Evolutionary conservation across 371 early-diverging fungal species (phyloP).

Genomic region (Zychaea mexicana): DNA sequence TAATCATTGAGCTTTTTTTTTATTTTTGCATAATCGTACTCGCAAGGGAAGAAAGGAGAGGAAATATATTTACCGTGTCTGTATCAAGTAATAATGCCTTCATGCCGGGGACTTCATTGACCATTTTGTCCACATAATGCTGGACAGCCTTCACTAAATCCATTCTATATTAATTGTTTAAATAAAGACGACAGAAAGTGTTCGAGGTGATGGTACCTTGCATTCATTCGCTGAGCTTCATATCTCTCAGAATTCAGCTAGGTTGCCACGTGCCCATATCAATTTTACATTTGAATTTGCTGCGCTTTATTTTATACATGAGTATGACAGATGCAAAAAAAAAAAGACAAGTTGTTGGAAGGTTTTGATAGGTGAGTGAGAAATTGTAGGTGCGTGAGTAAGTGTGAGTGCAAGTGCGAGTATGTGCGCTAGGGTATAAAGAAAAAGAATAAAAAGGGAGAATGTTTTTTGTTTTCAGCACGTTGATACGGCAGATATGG

Average conservation of each 20-base stretch:
- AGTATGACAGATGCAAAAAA: no score
- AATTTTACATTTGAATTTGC: neutral
- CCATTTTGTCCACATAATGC: slow-evolving; percentile 91
- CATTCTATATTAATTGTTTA: slow-evolving; percentile 42
- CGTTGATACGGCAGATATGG: neutral
- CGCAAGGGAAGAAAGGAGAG: neutral
- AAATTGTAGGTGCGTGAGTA: no score
- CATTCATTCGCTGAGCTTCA: neutral
- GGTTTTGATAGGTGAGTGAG: no score
- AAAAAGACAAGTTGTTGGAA: no score
- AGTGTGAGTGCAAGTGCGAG: no score
- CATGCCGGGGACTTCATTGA: slow-evolving; percentile 90
- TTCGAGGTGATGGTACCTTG: no score
- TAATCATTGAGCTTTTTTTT: no score
- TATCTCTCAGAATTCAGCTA: neutral
- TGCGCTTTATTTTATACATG: neutral
- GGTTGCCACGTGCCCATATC: neutral
- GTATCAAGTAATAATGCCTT: slow-evolving; percentile 93
- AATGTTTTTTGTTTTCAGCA: neutral
- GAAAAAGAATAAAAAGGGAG: neutral
- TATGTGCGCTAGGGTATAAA: neutral
- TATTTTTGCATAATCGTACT: neutral
- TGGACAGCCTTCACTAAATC: slow-evolving; percentile 80
- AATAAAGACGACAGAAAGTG: neutral
- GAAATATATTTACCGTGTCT: slow-evolving; percentile 75